Evolutionary conservation across 176 grass and related monocot species (phyloP).

Genomic region (Aegilops umbellulata): DNA sequence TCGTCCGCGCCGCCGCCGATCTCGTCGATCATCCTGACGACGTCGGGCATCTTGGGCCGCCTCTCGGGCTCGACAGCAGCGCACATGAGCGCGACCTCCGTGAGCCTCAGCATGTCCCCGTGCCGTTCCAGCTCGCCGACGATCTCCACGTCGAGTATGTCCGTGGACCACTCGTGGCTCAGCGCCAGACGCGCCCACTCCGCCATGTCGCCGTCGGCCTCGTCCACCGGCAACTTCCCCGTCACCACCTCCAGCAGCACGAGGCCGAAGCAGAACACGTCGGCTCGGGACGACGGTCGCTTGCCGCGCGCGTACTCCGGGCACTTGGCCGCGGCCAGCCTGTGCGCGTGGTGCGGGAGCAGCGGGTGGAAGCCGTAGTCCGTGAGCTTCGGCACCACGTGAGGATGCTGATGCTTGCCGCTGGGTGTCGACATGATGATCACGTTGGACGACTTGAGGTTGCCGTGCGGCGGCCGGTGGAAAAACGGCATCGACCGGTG

Average conservation of each 20-base stretch:
- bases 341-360: conserved; percentile 52
- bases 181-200: conserved; percentile 79
- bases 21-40: conserved; percentile 68
- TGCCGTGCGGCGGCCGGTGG: conserved; percentile 75
- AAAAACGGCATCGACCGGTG: conserved; percentile 60
- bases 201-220: conserved; percentile 61
- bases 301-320: conserved; percentile 51
- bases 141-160: conserved; percentile 90
- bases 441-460: conserved; percentile 93
- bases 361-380: conserved; percentile 73
- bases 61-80: conserved; percentile 56
- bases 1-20: conserved; percentile 33
- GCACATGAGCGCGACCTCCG: conserved; percentile 73
- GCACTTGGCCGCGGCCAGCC: conserved; percentile 55
- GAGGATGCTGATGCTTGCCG: background rate
- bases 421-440: conserved; percentile 25
- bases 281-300: conserved; percentile 56
- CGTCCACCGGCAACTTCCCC: conserved; percentile 63
- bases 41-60: conserved; percentile 62
- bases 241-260: conserved; percentile 87
- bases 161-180: conserved; percentile 87
- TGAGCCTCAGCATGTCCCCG: conserved; percentile 82
- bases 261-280: conserved; percentile 88
- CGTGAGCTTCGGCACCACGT: conserved; percentile 60
- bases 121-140: conserved; percentile 50